Base-by-base conservation (phyloP, 2,329 filamentous ascomycete species). In the Talaromyces sp. region DNA sequence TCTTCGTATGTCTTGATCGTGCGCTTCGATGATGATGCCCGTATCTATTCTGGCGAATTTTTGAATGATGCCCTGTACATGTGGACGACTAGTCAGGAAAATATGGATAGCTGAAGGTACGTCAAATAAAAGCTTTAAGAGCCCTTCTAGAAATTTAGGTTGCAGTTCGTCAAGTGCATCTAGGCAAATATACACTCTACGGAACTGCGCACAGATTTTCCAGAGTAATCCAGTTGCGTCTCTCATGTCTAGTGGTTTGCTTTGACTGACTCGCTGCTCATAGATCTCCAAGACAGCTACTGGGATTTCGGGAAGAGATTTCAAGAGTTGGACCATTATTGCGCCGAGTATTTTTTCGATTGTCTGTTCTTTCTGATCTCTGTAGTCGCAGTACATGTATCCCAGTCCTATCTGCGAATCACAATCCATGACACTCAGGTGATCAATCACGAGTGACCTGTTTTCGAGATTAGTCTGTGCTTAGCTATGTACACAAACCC, bases 11-110 rank as follows among this genome's bases (percentile, higher is more conserved):
- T 66, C 65, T 43, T 49, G 61, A 52, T 61, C 45, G 61, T 61
- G 41, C 49, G 54, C 65, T 50, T 66, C 39, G 56, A 66, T 65
- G 39, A 19, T 52, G 50, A 66, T 66, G 52, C 31, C 59, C 41
- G 61, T 37, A 47, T 64, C 60, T 37, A 47, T 61, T 64, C 67
- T 67, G 65, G 52, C 39, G 25, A 41, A 62, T 62, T 56, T 35
- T 35, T 56, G 47, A 33, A 88, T 43, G 35, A 33, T 39, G 10
- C 43, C 49, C 50, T 63, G 65, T 31, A 66, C 45, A 66, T 65
- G 62, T 43, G 65, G 65, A 64, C 65, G 65, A 27, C 62, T 62
- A 54, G 65, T 65, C 22, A 66, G 45, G 62, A 66, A 66, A 31
- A 66, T 41, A 33, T 66, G 65, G 15, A 65, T 65, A 31, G 52